phyloP scores from a whole-genome alignment of 352 stramenopile genomes.

The Aphanomyces euteiches region DNA sequence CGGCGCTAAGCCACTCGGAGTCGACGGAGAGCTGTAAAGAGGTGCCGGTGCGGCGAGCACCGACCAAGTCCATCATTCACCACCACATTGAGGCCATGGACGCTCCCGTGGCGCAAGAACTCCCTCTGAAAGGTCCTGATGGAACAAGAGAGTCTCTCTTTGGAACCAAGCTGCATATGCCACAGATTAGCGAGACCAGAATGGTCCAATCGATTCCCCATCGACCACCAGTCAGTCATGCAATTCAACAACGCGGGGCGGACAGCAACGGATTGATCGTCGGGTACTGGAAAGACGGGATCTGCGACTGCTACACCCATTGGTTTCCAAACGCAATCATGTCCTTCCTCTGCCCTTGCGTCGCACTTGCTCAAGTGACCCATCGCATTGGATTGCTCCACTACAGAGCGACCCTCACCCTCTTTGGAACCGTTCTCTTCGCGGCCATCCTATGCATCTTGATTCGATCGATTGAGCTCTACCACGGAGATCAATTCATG shows the following conservation, averaged over 20 bases:
- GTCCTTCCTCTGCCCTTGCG: conserved; percentile 20
- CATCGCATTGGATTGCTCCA: not conserved
- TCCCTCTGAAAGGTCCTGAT: too few relatives aligned
- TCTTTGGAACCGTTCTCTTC: not conserved
- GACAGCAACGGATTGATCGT: conserved; percentile 15
- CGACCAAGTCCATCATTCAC: too few relatives aligned
- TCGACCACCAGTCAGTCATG: not conserved
- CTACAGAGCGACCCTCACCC: not conserved
- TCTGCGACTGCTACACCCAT: conserved; percentile 2
- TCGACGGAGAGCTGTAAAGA: too few relatives aligned
- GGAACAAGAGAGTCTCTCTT: too few relatives aligned
- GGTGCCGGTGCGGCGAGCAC: too few relatives aligned
- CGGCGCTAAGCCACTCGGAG: too few relatives aligned
- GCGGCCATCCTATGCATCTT: not conserved
- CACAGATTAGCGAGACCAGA: too few relatives aligned
- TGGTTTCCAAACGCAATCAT: not conserved
- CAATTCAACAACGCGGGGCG: not conserved
- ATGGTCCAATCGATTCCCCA: too few relatives aligned
- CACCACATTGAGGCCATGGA: too few relatives aligned
- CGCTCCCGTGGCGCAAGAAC: too few relatives aligned
- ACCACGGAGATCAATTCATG: not conserved
- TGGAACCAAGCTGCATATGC: too few relatives aligned
- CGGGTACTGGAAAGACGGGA: conserved; percentile 20
- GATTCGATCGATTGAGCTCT: not conserved
- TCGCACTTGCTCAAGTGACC: conserved; percentile 17